These are phyloP conservation scores for Aspergillus sergii DNA, from an alignment of 2,329 filamentous ascomycete species.

Conservation along the genomic window DNA sequence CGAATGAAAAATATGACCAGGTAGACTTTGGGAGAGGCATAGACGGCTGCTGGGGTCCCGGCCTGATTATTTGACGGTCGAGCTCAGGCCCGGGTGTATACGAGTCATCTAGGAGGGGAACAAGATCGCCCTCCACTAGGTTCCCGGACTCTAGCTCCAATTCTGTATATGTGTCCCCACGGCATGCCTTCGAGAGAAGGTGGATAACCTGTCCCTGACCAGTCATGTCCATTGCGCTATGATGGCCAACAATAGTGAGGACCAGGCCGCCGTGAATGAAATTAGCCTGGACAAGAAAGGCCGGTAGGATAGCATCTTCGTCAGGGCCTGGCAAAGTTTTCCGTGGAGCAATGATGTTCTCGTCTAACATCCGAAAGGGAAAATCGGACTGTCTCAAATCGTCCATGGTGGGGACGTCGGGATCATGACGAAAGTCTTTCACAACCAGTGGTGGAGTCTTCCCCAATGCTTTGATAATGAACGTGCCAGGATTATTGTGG, in stretches of 20 bases:
- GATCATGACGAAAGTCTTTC: conserved; percentile 47
- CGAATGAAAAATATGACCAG: conserved; percentile 54
- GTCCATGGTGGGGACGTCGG: conserved; percentile 41
- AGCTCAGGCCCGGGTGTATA: conserved; percentile 8
- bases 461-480: conserved; percentile 44
- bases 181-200: conserved; percentile 55
- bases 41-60: not conserved
- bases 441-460: conserved; percentile 40
- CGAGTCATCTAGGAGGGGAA: conserved; percentile 45
- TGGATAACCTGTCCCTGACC: conserved; percentile 52
- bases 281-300: conserved; percentile 15
- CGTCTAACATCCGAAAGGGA: conserved; percentile 54
- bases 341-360: conserved; percentile 45
- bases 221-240: conserved; percentile 55
- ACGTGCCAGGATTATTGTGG: conserved; percentile 33
- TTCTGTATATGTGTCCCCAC: conserved; percentile 46
- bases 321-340: conserved; percentile 41
- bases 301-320: conserved; percentile 4
- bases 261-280: conserved; percentile 48
- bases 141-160: conserved; percentile 52
- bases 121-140: conserved; percentile 36
- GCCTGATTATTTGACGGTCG: conserved; percentile 23
- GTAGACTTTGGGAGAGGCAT: conserved; percentile 35
- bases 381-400: conserved; percentile 42
- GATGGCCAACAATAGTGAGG: conserved; percentile 53